Conservation (phyloP, 2,329 filamentous ascomycete species). For the Elsinoe arachidis region DNA sequence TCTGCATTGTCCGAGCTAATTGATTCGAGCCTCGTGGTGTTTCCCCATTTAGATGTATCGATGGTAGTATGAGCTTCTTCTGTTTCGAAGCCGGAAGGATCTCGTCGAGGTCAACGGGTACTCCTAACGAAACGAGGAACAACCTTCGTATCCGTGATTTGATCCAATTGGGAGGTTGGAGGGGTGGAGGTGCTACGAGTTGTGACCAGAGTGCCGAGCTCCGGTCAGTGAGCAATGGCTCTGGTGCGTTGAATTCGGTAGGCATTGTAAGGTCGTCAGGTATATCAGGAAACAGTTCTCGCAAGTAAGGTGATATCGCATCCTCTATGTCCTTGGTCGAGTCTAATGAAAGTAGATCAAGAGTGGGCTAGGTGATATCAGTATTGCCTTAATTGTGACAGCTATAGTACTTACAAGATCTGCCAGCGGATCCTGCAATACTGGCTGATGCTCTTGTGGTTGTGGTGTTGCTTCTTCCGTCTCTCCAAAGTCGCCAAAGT, state of each 20-base stretch:
- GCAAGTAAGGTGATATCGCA: constrained; percentile 57
- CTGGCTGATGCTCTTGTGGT: constrained; percentile 5
- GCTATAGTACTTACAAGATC: constrained; percentile 38
- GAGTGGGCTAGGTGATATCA: constrained; percentile 1
- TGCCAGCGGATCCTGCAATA: constrained; percentile 31
- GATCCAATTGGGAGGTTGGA: constrained; percentile 96
- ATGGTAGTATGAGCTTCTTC: constrained; percentile 91
- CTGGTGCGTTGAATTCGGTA: constrained; percentile 23
- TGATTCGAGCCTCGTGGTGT: constrained; percentile 24
- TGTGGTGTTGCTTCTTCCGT: constrained; percentile 21
- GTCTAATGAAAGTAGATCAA: constrained; percentile 11
- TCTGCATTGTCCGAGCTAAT: constrained; percentile 30
- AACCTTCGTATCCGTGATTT: constrained; percentile 88
- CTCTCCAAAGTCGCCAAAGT: constrained; percentile 46
- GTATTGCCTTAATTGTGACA: constrained; percentile 51
- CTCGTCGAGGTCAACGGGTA: constrained; percentile 93
- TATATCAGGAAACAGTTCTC: constrained; percentile 54
- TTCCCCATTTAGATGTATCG: constrained; percentile 43
- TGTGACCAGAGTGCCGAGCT: constrained; percentile 93
- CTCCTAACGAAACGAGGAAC: constrained; percentile 90
- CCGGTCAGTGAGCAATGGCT: constrained; percentile 66
- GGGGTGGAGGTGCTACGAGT: constrained; percentile 83
- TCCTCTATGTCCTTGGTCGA: constrained; percentile 50
- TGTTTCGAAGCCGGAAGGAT: constrained; percentile 95
- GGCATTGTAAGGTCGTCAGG: constrained; percentile 25